Evolutionary conservation across 1,139 yeast genomes (phyloP), one percentile per base, ranked within the genome.

Genomic region (Saccharomycopsis phalli): DNA sequence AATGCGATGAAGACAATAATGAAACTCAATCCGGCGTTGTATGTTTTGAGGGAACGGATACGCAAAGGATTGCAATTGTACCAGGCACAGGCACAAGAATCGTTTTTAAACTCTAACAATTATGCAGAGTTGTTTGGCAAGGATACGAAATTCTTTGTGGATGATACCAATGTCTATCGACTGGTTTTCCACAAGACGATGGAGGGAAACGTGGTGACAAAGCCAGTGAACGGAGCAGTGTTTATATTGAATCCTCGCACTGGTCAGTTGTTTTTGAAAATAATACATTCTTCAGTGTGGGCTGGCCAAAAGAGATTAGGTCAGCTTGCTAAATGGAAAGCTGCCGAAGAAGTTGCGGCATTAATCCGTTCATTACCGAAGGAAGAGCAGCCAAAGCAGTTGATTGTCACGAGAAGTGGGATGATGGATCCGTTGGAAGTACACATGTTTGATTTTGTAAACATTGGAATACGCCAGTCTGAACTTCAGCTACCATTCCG

Each of bases 291-390:
- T 0, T 82, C 94, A 5, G 95, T 87, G 1, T 93, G 96, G 94
- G 81, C 95, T 2, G 99, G 99, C 13, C 97, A 93, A 58, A 88
- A 87, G 54, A 81, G 97, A 53, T 68, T 91, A 50, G 84, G 94
- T 22, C 97, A 91, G 57, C 65, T 93, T 48, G 93, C 97, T 1
- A 91, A 91, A 57, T 93, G 98, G 98, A 91, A 91, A 58, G 81
- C 97, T 1, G 98, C 98, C 0, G 99, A 93, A 60, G 98, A 91
- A 61, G 94, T 87, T 20, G 91, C 95, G 8, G 95, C 95, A 0
- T 65, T 91, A 49, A 72, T 91, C 20, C 69, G 96, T 37, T 84
- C 97, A 0, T 62, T 91, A 45, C 97, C 97, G 1, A 71, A 76
- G 42, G 96, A 91, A 56, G 96, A 91, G 58, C 96, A 88, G 54